Evolutionary conservation across 441 rosid species (phyloP), one percentile per base, ranked within the genome.

Genomic region (Gossypium davidsonii): DNA sequence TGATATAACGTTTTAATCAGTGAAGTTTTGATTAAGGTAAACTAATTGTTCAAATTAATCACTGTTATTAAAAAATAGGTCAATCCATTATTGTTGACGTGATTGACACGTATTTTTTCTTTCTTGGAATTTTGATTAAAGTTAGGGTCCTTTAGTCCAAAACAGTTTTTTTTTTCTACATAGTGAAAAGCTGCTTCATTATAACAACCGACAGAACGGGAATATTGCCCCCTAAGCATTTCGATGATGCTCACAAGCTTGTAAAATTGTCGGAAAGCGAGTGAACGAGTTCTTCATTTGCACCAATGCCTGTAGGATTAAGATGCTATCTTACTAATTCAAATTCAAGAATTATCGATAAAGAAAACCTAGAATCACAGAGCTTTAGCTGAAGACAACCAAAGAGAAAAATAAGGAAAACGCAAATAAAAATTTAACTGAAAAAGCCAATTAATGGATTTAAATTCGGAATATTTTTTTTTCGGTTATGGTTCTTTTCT

Each of bases 221-320:
- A 91, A 76, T 91, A 94, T 77, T 94, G 99, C 67, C 98, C 98
- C 74, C 98, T 91, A 17, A 94, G 98, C 99, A 92, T 89, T 89
- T 94, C 93, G 80, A 92, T 90, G 62, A 86, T 77, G 76, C 92
- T 85, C 90, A 77, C 87, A 91, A 31, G 91, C 94, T 79, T 90
- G 99, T 77, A 94, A 83, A 74, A 94, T 90, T 63, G 93, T 94
- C 23, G 98, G 98, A 81, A 94, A 94, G 70, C 99, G 93, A 66
- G 80, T 31, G 65, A 88, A 90, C 91, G 86, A 89, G 59, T 79
- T 89, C 84, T 85, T 94, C 98, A 94, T 94, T 71, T 90, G 93
- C 77, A 86, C 84, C 80, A 94, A 78, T 61, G 98, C 94, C 98
- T 94, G 89, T 84, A 79, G 70, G 15, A 69, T 10, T 20, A 26